Evolutionary conservation across 352 stramenopile genomes (phyloP).

Genomic region (Aphanomyces astaci): DNA sequence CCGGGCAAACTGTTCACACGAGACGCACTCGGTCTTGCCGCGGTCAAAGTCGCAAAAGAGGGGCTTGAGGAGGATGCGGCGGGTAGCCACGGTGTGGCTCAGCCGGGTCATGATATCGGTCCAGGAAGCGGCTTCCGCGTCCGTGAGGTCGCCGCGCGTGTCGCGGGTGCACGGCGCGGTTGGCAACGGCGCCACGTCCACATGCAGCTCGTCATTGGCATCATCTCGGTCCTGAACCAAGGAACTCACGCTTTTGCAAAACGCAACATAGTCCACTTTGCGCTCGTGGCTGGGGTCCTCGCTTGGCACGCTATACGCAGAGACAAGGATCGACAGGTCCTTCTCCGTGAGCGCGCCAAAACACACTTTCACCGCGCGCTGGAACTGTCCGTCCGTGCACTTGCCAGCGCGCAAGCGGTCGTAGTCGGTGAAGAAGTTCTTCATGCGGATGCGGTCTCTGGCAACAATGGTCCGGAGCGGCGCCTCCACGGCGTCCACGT

Average conservation of each 20-base stretch:
- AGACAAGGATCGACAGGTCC: constrained; percentile 48
- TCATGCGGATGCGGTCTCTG: constrained; percentile 69
- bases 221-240: constrained; percentile 29
- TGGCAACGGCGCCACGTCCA: constrained; percentile 31
- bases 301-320: constrained; percentile 36
- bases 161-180: constrained; percentile 53
- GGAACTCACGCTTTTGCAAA: constrained; percentile 52
- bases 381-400: constrained; percentile 69
- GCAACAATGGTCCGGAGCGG: constrained; percentile 48
- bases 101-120: constrained; percentile 55
- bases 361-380: constrained; percentile 68
- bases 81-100: constrained; percentile 43
- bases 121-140: constrained; percentile 38
- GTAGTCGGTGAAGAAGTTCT: constrained; percentile 82
- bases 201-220: constrained; percentile 41
- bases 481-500: constrained; percentile 45
- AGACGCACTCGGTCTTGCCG: constrained; percentile 63
- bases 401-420: constrained; percentile 65
- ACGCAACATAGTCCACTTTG: constrained; percentile 73
- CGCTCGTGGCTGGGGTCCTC: constrained; percentile 34
- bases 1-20: constrained; percentile 71
- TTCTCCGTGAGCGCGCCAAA: constrained; percentile 53
- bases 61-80: constrained; percentile 65
- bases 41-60: constrained; percentile 80
- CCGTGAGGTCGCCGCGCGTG: constrained; percentile 44